Evolutionary conservation across 2,329 filamentous ascomycete species (phyloP).

Genomic region (Botrytis elliptica): DNA sequence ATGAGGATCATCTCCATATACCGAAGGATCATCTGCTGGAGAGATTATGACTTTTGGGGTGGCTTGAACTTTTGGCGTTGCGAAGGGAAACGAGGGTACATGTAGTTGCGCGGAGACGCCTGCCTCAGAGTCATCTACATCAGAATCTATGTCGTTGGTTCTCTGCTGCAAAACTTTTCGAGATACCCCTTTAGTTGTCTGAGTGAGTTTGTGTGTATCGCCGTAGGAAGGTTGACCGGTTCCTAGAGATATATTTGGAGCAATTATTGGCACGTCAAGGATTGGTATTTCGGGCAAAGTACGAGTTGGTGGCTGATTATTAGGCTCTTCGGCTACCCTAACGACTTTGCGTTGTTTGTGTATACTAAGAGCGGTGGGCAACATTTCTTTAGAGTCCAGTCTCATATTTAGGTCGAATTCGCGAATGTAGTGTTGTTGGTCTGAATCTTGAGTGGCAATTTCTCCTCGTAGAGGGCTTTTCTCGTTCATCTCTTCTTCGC

Average conservation of each 20-base stretch:
- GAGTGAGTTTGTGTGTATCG: slow-evolving; percentile 29
- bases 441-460: background rate
- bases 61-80: slow-evolving; percentile 5
- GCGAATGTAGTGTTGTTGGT: background rate
- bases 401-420: background rate
- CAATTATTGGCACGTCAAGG: slow-evolving; percentile 5
- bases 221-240: slow-evolving; percentile 26
- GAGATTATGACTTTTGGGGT: slow-evolving; percentile 25
- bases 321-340: slow-evolving; percentile 15
- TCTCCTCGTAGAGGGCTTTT: slow-evolving; percentile 13
- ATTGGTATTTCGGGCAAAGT: slow-evolving; percentile 23
- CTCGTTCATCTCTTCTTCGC: slow-evolving; percentile 19
- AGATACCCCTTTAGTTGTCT: slow-evolving; percentile 10
- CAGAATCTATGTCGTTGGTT: background rate
- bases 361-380: slow-evolving; percentile 22
- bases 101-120: slow-evolving; percentile 15
- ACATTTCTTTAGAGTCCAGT: background rate
- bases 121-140: slow-evolving; percentile 12
- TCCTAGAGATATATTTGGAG: slow-evolving; percentile 21
- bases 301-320: slow-evolving; percentile 21
- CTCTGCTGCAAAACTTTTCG: background rate
- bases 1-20: slow-evolving; percentile 19
- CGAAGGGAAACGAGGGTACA: slow-evolving; percentile 19
- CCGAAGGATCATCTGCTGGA: slow-evolving; percentile 21
- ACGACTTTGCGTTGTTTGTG: slow-evolving; percentile 21